A percentile compares a stretch with the other conserved stretches of the same genome.
phyloP scores from a whole-genome alignment of 306 rosid genomes.

The Trichosanthes truncata region DNA sequence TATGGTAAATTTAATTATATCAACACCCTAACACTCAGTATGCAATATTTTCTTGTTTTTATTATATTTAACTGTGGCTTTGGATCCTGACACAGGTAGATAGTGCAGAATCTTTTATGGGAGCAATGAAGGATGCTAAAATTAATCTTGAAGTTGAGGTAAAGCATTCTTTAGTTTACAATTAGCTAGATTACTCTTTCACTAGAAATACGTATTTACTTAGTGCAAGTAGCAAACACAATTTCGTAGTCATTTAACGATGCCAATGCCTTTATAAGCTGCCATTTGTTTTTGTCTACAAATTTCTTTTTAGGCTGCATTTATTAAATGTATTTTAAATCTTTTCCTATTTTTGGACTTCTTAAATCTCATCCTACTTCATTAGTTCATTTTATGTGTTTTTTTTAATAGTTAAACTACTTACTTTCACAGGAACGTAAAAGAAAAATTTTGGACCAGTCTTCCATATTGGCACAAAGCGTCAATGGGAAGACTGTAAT shows the following conservation, averaged over 20 bases:
- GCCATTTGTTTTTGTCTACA: neutral
- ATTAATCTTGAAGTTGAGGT: conserved; percentile 68
- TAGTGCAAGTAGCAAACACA: neutral
- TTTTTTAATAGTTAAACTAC: conserved; percentile 1
- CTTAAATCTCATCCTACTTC: neutral
- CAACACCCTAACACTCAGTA: too few relatives aligned
- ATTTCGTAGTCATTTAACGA: neutral
- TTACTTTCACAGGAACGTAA: conserved; percentile 52
- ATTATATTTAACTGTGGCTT: neutral
- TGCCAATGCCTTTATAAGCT: too few relatives aligned
- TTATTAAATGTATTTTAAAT: neutral
- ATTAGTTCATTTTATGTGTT: neutral
- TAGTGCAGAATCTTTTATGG: conserved; percentile 71
- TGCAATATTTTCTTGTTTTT: neutral
- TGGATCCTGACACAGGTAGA: conserved; percentile 38
- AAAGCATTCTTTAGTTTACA: neutral
- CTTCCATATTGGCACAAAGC: conserved; percentile 57
- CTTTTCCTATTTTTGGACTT: neutral
- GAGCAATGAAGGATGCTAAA: conserved; percentile 39
- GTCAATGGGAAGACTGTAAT: conserved; percentile 54
- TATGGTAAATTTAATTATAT: too few relatives aligned
- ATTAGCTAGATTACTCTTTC: neutral
- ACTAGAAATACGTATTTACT: neutral
- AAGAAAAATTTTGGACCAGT: conserved; percentile 45
- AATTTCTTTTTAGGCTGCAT: neutral